A percentile compares a stretch with the other conserved stretches of the same genome.
These are phyloP conservation scores for Gymnopilus junonius DNA, from an alignment of 768 basidiomycete genomes.

Conservation along the genomic window DNA sequence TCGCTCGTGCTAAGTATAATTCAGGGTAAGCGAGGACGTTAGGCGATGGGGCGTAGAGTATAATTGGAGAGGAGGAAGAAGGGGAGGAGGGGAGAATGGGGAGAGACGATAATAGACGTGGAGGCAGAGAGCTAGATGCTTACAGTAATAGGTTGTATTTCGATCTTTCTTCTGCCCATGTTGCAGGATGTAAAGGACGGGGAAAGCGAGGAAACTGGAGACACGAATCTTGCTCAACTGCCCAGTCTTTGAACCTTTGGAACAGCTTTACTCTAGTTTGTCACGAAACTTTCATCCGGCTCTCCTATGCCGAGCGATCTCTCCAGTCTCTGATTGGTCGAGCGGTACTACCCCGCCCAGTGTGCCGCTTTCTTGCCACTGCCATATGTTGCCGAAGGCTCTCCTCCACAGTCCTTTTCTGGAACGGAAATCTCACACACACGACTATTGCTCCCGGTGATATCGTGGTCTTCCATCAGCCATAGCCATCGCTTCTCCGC, in stretches of 20 bases:
- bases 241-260: constrained; percentile 27
- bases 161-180: constrained; percentile 83
- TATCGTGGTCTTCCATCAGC: constrained; percentile 24
- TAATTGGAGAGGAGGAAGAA: constrained; percentile 32
- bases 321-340: constrained; percentile 17
- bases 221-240: constrained; percentile 14
- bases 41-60: constrained; percentile 28
- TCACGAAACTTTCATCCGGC: constrained; percentile 24
- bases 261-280: constrained; percentile 28
- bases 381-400: constrained; percentile 17
- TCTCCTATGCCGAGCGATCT: constrained; percentile 18
- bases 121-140: constrained; percentile 34
- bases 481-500: constrained; percentile 25
- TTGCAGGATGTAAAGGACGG: constrained; percentile 14
- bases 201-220: constrained; percentile 25
- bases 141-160: constrained; percentile 81
- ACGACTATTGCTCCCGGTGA: constrained; percentile 25
- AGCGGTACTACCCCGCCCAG: constrained; percentile 14
- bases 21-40: constrained; percentile 45
- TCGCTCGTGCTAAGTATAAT: constrained; percentile 80
- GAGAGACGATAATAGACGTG: constrained; percentile 17
- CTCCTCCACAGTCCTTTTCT: constrained; percentile 3
- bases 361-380: constrained; percentile 24
- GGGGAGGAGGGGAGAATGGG: constrained; percentile 18
- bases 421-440: constrained; percentile 24